Base-by-base conservation (phyloP, 2,329 filamentous ascomycete genomes). In the Reticulascus tulasneorum region DNA sequence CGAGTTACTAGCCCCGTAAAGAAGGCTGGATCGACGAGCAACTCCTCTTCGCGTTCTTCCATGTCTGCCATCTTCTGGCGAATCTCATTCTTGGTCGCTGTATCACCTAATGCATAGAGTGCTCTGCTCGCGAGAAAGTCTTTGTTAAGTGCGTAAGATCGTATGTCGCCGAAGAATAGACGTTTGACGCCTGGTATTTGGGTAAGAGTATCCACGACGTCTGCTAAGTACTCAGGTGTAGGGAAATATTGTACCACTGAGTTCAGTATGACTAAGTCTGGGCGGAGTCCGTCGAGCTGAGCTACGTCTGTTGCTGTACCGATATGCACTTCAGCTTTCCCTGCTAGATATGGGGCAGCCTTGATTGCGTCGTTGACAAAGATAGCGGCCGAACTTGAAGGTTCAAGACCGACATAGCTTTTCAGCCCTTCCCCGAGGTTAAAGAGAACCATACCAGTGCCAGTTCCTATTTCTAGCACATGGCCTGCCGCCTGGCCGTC, bases 401-500 rank as follows among this genome's bases (percentile, higher is more conserved):
- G n/a, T n/a, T n/a, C n/a, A n/a, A n/a, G n/a, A n/a, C n/a, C n/a
- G n/a, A n/a, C n/a, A n/a, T n/a, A n/a, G n/a, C n/a, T n/a, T n/a
- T n/a, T n/a, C n/a, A n/a, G n/a, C n/a, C n/a, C n/a, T n/a, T n/a
- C n/a, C n/a, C n/a, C n/a, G n/a, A n/a, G n/a, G n/a, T n/a, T n/a
- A n/a, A n/a, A n/a, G n/a, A n/a, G n/a, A n/a, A n/a, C n/a, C n/a
- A n/a, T n/a, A n/a, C n/a, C n/a, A n/a, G n/a, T n/a, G n/a, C n/a
- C n/a, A 1, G 53, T 49, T 2, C 55, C 55, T 1, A 59, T 35
- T 24, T 58, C 55, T 1, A 58, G 40, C 1, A 59, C 49, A 15
- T 47, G 27, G 1, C 44, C 35, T 4, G 42, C 19, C 4, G 4
- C 8, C 7, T 23, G 19, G 6, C 40, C 45, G 9, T 51, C 42